Conservation (phyloP, 306 rosid species). For the Acacia acuminata region DNA sequence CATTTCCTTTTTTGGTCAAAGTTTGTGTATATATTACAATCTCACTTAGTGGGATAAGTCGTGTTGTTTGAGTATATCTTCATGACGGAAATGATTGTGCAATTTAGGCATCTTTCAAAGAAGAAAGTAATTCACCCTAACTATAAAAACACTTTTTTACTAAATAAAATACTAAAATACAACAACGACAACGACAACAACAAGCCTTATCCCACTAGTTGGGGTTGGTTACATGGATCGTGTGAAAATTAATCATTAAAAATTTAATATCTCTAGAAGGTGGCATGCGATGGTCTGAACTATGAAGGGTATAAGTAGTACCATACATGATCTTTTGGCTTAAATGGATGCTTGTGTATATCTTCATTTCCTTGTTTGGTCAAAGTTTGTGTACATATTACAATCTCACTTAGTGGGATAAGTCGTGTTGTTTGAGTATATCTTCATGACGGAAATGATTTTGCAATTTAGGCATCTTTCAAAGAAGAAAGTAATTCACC, state of each 20-base stretch:
- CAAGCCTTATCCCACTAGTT: no score
- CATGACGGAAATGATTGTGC: not conserved
- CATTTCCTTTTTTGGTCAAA: not conserved
- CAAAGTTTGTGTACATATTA: not conserved
- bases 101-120: not conserved
- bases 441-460: not conserved
- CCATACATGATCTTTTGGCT: not conserved
- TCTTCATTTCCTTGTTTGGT: not conserved
- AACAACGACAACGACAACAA: no score
- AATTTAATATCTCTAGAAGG: not conserved
- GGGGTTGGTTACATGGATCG: no score
- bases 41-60: no score
- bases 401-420: no score
- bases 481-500: not conserved
- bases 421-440: no score
- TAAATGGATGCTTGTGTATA: not conserved
- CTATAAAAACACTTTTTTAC: not conserved
- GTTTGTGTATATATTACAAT: not conserved
- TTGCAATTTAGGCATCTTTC: not conserved
- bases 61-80: not conserved
- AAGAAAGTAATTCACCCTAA: not conserved
- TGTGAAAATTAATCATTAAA: not conserved
- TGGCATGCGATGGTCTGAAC: not conserved
- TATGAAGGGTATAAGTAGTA: not conserved
- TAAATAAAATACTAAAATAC: not conserved